A percentile compares a stretch with the other conserved stretches of the same genome.
Conservation (phyloP, 306 rosid genomes). For the Erythrophleum fordii region DNA sequence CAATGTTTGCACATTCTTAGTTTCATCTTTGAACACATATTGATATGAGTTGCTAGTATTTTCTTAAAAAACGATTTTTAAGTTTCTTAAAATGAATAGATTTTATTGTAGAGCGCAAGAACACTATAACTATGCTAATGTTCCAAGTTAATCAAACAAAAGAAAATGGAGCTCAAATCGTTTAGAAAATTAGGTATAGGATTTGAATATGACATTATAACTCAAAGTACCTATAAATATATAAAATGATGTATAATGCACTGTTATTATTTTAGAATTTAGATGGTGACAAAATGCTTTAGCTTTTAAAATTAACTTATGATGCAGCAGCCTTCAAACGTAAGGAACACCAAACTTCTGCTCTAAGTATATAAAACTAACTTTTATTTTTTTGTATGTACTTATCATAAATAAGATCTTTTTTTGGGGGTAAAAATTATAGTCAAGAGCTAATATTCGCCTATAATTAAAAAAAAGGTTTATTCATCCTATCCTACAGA, state of each 20-base stretch:
- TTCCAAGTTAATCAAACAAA: background rate
- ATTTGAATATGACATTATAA: background rate
- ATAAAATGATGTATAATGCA: background rate
- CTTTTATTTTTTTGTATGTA: background rate
- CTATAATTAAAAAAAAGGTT: background rate
- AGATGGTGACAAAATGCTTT: conserved; percentile 8
- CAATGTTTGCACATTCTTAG: background rate
- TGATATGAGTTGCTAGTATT: background rate
- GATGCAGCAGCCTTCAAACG: background rate
- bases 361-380: background rate
- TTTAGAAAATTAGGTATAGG: background rate
- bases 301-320: background rate
- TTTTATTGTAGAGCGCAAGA: background rate
- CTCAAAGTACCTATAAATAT: background rate
- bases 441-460: background rate
- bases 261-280: background rate
- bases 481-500: background rate
- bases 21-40: background rate
- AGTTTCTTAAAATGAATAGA: background rate
- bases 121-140: background rate
- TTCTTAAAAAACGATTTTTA: no score
- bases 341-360: background rate
- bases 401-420: background rate
- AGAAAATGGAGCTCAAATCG: background rate
- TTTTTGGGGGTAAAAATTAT: background rate